Percentiles rank a stretch among this genome's conserved stretches.
phyloP scores from a whole-genome alignment of 257 asterid species.

The Asclepias syriaca region DNA sequence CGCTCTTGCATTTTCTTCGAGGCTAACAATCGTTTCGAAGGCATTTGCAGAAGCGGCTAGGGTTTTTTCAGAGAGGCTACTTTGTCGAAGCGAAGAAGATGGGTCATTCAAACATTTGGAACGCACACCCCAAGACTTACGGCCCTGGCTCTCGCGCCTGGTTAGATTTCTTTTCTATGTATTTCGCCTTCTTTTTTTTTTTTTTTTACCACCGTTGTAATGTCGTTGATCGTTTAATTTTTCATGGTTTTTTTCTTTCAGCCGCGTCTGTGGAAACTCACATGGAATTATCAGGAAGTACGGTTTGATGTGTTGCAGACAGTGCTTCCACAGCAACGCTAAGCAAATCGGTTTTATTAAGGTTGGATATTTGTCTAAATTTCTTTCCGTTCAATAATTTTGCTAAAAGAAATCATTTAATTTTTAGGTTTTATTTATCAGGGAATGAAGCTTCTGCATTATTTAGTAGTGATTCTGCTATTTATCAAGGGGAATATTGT shows the following conservation, averaged over 20 bases:
- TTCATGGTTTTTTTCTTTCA: background rate
- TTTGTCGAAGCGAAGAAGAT: conserved; percentile 16
- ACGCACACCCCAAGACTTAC: conserved; percentile 55
- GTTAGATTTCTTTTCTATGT: background rate
- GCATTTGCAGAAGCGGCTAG: background rate
- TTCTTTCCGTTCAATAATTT: background rate
- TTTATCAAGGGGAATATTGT: too few species aligned
- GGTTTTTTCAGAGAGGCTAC: background rate
- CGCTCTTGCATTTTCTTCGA: too few species aligned
- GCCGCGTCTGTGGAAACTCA: conserved; percentile 12
- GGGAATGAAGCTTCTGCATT: background rate
- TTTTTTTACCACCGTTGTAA: background rate
- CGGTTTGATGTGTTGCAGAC: conserved; percentile 17
- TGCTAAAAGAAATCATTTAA: background rate
- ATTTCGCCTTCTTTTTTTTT: background rate
- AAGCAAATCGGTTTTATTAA: conserved; percentile 16
- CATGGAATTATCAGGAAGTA: conserved; percentile 13
- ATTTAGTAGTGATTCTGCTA: background rate
- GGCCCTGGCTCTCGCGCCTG: conserved; percentile 71
- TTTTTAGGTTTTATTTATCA: background rate
- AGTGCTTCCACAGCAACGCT: conserved; percentile 14
- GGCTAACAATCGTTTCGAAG: background rate
- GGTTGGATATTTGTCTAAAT: background rate
- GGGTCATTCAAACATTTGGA: conserved; percentile 65
- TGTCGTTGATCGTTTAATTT: background rate